Evolutionary conservation across 371 early-diverging fungal species (phyloP), one percentile per base, ranked within the genome.

Genomic region (Mucor mucedo): DNA sequence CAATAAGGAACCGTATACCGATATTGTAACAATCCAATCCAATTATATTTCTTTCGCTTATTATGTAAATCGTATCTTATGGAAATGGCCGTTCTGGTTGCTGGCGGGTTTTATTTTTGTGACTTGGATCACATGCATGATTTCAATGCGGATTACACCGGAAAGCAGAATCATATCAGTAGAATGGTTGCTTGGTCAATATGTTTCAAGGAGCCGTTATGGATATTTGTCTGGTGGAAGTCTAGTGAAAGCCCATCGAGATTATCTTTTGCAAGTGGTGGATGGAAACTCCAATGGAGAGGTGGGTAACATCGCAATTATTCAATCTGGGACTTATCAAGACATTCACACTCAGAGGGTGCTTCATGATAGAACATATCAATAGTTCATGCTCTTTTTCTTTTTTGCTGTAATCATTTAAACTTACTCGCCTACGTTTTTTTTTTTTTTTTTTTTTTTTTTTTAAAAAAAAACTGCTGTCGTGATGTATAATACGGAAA

Each of bases 1-100:
- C n/a, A n/a, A n/a, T 10, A n/a, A 13, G 4, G n/a, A 4, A n/a
- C 7, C 42, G 4, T 6, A 42, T 10, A 42, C 4, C n/a, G 42
- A 42, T 6, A n/a, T 42, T 1, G n/a, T n/a, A 42, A 42, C 42
- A 4, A 14, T 42, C 42, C 14, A 42, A 10, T 42, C 42, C 4
- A 42, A 13, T 42, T 42, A 42, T 13, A 13, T 14, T 10, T 4
- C 4, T 10, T 10, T 1, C 13, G 42, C 14, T 10, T 4, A 13
- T 14, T 42, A 42, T 42, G 42, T 42, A 14, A 14, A 42, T 42
- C 42, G 13, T 13, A n/a, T 42, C 4, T 42, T 42, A 13, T 42
- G 42, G 42, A 42, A 42, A 42, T 42, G 42, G 42, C 42, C 42
- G 11, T 42, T 42, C n/a, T 42, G 42, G 42, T 42, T 42, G n/a